Evolutionary conservation across 768 basidiomycete species (phyloP).

Genomic region (Melanogaster broomeanus): DNA sequence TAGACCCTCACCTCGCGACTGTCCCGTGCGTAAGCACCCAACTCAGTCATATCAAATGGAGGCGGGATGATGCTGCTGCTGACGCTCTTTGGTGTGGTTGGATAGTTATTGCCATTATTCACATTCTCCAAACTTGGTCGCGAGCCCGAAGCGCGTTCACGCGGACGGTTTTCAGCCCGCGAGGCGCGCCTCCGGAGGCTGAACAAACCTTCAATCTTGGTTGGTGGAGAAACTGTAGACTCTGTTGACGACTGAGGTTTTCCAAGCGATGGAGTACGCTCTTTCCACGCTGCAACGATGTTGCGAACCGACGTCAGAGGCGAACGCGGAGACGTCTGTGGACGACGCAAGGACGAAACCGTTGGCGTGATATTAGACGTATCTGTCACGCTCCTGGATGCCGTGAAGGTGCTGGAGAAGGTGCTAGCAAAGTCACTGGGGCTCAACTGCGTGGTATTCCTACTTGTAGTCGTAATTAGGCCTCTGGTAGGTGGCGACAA

Average conservation of each 20-base stretch:
- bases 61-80: conserved; percentile 41
- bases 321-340: conserved; percentile 67
- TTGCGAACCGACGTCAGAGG: conserved; percentile 76
- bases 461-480: conserved; percentile 15
- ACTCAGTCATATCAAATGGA: conserved; percentile 48
- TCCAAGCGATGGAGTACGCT: conserved; percentile 55
- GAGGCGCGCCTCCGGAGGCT: conserved; percentile 35
- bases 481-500: conserved; percentile 50
- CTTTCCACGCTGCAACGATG: conserved; percentile 80
- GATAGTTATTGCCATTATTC: conserved; percentile 7
- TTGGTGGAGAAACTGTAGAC: conserved; percentile 40
- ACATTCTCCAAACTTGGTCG: conserved; percentile 13
- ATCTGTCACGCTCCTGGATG: conserved; percentile 24
- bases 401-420: conserved; percentile 43
- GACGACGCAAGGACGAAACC: conserved; percentile 56
- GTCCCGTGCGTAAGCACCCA: conserved; percentile 42
- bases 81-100: conserved; percentile 28
- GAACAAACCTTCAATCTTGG: conserved; percentile 30
- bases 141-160: conserved; percentile 6
- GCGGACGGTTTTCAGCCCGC: conserved; percentile 17
- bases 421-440: conserved; percentile 40
- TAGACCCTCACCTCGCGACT: conserved; percentile 44
- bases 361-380: conserved; percentile 41
- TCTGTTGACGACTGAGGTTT: conserved; percentile 37
- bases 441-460: conserved; percentile 34